phyloP scores from a whole-genome alignment of 176 grass and related monocot species.

The Sorghum bicolor region DNA sequence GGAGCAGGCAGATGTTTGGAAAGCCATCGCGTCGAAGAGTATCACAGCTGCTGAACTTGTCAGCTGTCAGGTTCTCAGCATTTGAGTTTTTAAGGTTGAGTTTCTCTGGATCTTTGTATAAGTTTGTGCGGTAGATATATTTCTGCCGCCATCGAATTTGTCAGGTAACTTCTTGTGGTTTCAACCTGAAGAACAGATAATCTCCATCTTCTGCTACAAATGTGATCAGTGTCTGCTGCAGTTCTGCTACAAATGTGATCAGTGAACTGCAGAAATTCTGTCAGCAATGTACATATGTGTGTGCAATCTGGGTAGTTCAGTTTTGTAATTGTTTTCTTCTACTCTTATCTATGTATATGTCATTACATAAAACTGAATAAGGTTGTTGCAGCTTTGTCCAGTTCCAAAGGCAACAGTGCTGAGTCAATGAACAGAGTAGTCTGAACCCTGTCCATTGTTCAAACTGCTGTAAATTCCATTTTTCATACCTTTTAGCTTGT shows the following conservation, averaged over 20 bases:
- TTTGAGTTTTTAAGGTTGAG: conserved; percentile 33
- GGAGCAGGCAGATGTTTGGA: conserved; percentile 53
- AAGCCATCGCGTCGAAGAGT: conserved; percentile 45
- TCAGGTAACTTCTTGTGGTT: background rate
- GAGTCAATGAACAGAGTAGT: background rate
- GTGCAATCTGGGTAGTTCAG: background rate
- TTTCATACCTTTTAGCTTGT: background rate
- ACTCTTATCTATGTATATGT: background rate
- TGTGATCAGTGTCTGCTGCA: conserved; percentile 1
- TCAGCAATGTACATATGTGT: background rate
- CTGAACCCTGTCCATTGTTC: background rate
- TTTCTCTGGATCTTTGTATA: background rate
- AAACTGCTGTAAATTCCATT: background rate
- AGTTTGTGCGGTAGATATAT: background rate
- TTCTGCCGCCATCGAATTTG: conserved; percentile 9
- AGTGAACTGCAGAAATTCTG: background rate
- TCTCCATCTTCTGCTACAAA: background rate
- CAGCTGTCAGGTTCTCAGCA: conserved; percentile 62
- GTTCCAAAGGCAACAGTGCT: background rate
- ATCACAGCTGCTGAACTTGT: conserved; percentile 63
- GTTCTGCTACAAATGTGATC: background rate
- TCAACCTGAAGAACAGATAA: background rate
- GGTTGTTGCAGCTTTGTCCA: background rate
- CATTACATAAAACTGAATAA: background rate
- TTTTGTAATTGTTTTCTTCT: background rate